Evolutionary conservation across 1,139 yeast species (phyloP), one percentile per base, ranked within the genome.

Genomic region (Yamadazyma atlantica): DNA sequence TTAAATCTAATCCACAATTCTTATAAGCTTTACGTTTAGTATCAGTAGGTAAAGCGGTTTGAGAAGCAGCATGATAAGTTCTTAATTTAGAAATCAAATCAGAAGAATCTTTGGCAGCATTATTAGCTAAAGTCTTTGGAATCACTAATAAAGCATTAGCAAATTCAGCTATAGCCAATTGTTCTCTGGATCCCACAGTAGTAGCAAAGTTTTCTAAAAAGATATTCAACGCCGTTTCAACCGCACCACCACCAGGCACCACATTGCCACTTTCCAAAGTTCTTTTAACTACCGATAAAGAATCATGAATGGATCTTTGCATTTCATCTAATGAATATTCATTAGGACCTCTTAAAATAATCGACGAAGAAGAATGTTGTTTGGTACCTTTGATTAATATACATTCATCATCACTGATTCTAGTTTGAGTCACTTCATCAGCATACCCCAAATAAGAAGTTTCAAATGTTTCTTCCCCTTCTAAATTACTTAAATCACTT

Each of bases 221-320:
- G 42, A 94, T 89, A 68, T 89, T 90, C 53, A 94, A 76, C 9
- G 98, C 97, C 33, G 96, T 76, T 68, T 94, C 99, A 34, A 92
- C 98, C 16, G 97, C 96, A 46, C 99, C 99, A 47, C 98, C 99
- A 41, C 99, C 99, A 33, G 98, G 97, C 8, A 94, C 98, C 41
- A 94, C 94, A 49, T 78, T 68, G 12, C 97, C 97, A 55, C 94
- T 82, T 66, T 94, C 99, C 51, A 94, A 77, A 13, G 98, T 89
- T 61, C 98, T 82, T 70, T 94, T 94, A 33, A 94, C 96, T 28
- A 92, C 98, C 33, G 90, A 83, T 51, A 94, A 73, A 1, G 98
- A 87, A 62, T 94, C 99, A 57, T 89, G 97, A 43, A 94, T 65
- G 2, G 96, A 87, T 64, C 99, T 80, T 68, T 94, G 97, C 97